phyloP scores from a whole-genome alignment of 805 yeast genomes.

The Candida easanensis region DNA sequence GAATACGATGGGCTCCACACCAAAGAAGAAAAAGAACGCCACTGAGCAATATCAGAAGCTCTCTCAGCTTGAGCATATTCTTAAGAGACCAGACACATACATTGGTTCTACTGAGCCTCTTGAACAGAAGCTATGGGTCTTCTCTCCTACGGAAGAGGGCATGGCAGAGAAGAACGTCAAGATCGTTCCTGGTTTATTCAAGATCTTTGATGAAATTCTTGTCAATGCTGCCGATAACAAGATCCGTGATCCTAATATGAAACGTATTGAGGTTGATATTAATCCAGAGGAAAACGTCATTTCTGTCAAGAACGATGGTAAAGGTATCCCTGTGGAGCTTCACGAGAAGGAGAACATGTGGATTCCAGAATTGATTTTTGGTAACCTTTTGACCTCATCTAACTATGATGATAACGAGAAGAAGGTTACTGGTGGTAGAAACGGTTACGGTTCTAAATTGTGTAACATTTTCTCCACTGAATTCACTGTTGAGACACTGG shows the following conservation, averaged over 20 bases:
- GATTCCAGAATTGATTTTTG: conserved; percentile 95
- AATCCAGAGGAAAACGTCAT: conserved; percentile 72
- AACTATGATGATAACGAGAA: conserved; percentile 94
- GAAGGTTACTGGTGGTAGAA: conserved; percentile 97
- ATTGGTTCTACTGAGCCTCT: conserved; percentile 90
- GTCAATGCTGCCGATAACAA: conserved; percentile 99
- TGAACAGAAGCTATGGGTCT: conserved; percentile 82
- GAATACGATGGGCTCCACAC: conserved; percentile 15
- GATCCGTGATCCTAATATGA: conserved; percentile 91
- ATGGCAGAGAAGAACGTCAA: conserved; percentile 62
- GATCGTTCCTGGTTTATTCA: conserved; percentile 93
- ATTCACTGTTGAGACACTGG: conserved; percentile 87
- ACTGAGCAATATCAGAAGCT: conserved; percentile 87
- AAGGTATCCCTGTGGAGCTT: conserved; percentile 92
- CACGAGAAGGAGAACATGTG: conserved; percentile 89
- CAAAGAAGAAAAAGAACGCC: conserved; percentile 42
- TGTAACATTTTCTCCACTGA: conserved; percentile 94
- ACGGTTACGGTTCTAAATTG: conserved; percentile 96
- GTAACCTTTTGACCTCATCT: conserved; percentile 89
- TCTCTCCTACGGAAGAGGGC: conserved; percentile 58
- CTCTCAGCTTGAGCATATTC: conserved; percentile 92
- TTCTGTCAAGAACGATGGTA: conserved; percentile 87
- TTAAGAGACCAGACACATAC: conserved; percentile 97
- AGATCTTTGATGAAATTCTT: conserved; percentile 93
- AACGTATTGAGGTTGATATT: conserved; percentile 76